phyloP scores from a whole-genome alignment of 495 filamentous ascomycete species.

The Bacidia rubella region DNA sequence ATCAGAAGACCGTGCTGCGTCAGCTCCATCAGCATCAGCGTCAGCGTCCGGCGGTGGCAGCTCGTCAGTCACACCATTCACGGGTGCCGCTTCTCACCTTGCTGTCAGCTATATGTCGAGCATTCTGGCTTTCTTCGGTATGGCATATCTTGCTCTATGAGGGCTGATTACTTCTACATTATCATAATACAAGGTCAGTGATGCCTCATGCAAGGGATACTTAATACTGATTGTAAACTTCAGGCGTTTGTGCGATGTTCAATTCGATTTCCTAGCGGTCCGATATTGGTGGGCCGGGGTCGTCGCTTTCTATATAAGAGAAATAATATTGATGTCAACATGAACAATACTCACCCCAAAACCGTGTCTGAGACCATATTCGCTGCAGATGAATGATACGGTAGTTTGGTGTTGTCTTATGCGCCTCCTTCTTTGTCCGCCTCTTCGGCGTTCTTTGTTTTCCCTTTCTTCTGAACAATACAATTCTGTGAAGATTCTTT shows the following conservation, averaged over 20 bases:
- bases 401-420: too few relatives aligned
- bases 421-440: too few relatives aligned
- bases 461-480: neutral
- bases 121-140: constrained; percentile 2
- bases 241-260: neutral
- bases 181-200: neutral
- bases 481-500: neutral
- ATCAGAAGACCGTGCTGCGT: neutral
- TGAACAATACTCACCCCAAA: too few relatives aligned
- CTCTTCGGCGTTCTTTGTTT: neutral
- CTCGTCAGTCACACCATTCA: constrained; percentile 1
- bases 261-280: neutral
- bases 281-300: neutral
- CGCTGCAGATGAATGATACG: too few relatives aligned
- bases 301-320: neutral
- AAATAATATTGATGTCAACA: neutral
- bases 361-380: too few relatives aligned
- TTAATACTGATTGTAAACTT: neutral
- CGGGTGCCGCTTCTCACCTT: constrained; percentile 3
- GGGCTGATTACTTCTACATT: neutral
- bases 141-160: constrained; percentile 1
- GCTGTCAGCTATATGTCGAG: neutral
- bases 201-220: neutral
- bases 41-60: neutral
- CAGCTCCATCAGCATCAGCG: neutral